phyloP scores from a whole-genome alignment of 2,329 filamentous ascomycete genomes.

The Ceratocystis ficicola region DNA sequence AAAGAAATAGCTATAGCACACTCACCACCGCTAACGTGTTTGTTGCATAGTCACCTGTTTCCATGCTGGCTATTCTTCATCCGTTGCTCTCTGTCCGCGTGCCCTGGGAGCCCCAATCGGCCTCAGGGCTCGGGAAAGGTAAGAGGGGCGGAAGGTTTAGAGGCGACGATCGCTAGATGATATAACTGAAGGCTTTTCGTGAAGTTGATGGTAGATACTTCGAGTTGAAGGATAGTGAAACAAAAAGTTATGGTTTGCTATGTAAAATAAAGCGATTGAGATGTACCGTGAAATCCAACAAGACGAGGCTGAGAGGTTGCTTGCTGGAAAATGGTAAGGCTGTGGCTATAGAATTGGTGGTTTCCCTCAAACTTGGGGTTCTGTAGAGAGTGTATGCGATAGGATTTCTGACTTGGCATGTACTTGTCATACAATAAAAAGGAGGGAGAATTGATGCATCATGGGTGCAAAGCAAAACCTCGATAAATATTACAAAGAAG shows the following conservation, averaged over 20 bases:
- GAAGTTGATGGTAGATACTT: background rate
- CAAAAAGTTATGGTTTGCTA: background rate
- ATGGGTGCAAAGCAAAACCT: background rate
- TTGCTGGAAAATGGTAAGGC: background rate
- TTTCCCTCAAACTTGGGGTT: conserved; percentile 6
- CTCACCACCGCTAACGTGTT: conserved; percentile 48
- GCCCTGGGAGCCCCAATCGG: conserved; percentile 21
- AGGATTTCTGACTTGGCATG: background rate
- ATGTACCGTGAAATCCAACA: background rate
- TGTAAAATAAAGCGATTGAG: background rate
- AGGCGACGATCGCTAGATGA: conserved; percentile 3
- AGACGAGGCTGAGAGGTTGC: conserved; percentile 3
- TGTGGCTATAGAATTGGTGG: background rate
- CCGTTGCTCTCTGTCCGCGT: conserved; percentile 1
- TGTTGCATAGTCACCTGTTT: conserved; percentile 51
- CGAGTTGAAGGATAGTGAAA: background rate
- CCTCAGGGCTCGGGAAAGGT: conserved; percentile 17
- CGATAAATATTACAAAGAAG: background rate
- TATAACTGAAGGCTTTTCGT: background rate
- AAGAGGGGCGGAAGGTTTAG: background rate
- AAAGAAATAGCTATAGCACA: conserved; percentile 18
- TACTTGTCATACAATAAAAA: background rate
- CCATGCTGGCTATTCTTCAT: conserved; percentile 38
- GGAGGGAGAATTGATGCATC: background rate
- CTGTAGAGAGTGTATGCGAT: background rate